These are phyloP conservation scores for Capsicum rhomboideum DNA, from an alignment of 257 asterid species.

Conservation along the genomic window DNA sequence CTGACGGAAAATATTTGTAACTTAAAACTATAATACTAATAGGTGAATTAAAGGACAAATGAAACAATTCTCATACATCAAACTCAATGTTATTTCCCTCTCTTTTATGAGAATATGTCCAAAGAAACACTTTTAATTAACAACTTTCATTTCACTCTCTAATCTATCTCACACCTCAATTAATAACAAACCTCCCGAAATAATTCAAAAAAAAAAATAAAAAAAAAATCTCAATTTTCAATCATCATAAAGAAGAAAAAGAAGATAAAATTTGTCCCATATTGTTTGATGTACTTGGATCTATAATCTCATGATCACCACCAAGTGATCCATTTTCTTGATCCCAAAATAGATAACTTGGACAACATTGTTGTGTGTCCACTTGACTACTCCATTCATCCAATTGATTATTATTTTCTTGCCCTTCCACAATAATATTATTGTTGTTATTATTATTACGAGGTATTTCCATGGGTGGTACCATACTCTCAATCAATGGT, in stretches of 20 bases:
- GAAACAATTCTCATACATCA: background rate
- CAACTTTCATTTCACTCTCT: background rate
- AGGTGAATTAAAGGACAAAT: background rate
- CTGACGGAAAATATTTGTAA: too few relatives aligned
- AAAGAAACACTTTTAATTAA: background rate
- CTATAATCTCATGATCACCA: slow-evolving; percentile 30
- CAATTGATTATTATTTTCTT: background rate
- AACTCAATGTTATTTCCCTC: background rate
- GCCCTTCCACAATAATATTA: slow-evolving; percentile 8
- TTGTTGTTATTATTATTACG: slow-evolving; percentile 4
- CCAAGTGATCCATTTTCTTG: slow-evolving; percentile 42
- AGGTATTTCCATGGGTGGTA: slow-evolving; percentile 34
- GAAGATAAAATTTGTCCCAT: slow-evolving; percentile 34
- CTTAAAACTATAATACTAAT: background rate
- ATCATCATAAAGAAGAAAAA: slow-evolving; percentile 45
- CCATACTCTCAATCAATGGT: slow-evolving; percentile 37
- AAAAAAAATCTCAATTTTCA: background rate
- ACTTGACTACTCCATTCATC: slow-evolving; percentile 39
- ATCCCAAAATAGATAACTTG: slow-evolving; percentile 65
- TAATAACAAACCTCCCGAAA: background rate
- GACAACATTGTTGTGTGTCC: slow-evolving; percentile 45
- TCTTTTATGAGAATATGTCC: background rate
- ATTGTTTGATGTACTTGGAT: slow-evolving; percentile 30
- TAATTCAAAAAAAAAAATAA: background rate
- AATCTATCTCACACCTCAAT: slow-evolving; percentile 7